phyloP scores from a whole-genome alignment of 257 asterid species.

The Solanum appendiculatum region DNA sequence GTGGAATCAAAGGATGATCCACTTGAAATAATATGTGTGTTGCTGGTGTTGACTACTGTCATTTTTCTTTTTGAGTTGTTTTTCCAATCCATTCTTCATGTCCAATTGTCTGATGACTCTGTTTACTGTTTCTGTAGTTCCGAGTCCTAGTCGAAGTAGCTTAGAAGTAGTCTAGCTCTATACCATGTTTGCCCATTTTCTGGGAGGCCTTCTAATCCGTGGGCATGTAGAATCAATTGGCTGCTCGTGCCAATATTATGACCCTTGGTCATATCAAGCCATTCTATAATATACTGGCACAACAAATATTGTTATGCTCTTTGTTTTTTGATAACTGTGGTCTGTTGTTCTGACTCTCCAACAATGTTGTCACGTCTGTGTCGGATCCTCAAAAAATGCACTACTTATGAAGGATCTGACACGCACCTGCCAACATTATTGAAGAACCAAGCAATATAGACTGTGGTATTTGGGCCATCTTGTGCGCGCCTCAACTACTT shows the following conservation, averaged over 20 bases:
- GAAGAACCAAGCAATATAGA: neutral
- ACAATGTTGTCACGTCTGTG: neutral
- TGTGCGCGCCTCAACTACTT: neutral
- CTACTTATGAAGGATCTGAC: neutral
- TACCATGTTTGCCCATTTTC: neutral
- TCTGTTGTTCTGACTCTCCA: neutral
- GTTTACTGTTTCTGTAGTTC: neutral
- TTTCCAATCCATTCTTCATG: neutral
- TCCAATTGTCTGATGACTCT: neutral
- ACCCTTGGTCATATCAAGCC: neutral
- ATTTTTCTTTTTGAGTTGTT: neutral
- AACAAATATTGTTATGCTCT: neutral
- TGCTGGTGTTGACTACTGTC: neutral
- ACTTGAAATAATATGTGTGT: neutral
- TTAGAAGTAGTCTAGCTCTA: neutral
- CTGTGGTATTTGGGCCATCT: neutral
- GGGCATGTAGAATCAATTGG: neutral
- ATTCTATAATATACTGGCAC: neutral
- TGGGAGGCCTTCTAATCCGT: neutral
- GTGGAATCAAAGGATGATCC: neutral
- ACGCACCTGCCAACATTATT: neutral
- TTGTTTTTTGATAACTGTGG: neutral
- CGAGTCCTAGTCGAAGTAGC: neutral
- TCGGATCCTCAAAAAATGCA: neutral
- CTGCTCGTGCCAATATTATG: neutral